Percentiles rank a stretch among this genome's conserved stretches.
phyloP scores from a whole-genome alignment of 768 basidiomycete species.

The Chalciporus chontae region DNA sequence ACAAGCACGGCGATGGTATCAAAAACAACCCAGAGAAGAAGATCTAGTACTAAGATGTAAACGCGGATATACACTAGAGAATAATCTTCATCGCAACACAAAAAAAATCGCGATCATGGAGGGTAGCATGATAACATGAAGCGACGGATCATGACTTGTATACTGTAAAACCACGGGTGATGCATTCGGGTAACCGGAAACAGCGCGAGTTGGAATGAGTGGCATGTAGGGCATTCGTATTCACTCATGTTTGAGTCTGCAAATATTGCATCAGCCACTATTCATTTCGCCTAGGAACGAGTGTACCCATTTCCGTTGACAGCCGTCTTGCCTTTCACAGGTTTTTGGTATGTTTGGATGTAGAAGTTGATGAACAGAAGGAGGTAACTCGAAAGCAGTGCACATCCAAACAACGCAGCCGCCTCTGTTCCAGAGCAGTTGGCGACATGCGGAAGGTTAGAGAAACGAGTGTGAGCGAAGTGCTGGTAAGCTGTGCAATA shows the following conservation, averaged over 20 bases:
- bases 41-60: constrained; percentile 12
- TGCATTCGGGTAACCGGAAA: constrained; percentile 5
- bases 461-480: constrained; percentile 64
- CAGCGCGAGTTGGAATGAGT: constrained; percentile 15
- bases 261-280: neutral
- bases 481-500: constrained; percentile 66
- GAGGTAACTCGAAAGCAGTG: constrained; percentile 84
- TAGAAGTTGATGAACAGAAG: constrained; percentile 96
- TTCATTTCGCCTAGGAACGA: too few species aligned
- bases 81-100: constrained; percentile 13
- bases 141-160: constrained; percentile 3
- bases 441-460: constrained; percentile 61
- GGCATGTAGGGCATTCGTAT: neutral
- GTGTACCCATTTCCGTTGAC: constrained; percentile 39
- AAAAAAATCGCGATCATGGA: constrained; percentile 10
- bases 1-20: constrained; percentile 10
- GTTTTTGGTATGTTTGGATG: constrained; percentile 78
- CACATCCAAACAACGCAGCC: constrained; percentile 88
- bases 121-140: constrained; percentile 16
- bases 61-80: constrained; percentile 10
- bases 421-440: constrained; percentile 87
- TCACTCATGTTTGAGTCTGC: constrained; percentile 37
- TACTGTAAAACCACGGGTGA: constrained; percentile 8
- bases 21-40: constrained; percentile 9
- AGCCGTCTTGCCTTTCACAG: constrained; percentile 34